phyloP scores from a whole-genome alignment of 169 alveolate genomes.

The Toxoplasma gondii region DNA sequence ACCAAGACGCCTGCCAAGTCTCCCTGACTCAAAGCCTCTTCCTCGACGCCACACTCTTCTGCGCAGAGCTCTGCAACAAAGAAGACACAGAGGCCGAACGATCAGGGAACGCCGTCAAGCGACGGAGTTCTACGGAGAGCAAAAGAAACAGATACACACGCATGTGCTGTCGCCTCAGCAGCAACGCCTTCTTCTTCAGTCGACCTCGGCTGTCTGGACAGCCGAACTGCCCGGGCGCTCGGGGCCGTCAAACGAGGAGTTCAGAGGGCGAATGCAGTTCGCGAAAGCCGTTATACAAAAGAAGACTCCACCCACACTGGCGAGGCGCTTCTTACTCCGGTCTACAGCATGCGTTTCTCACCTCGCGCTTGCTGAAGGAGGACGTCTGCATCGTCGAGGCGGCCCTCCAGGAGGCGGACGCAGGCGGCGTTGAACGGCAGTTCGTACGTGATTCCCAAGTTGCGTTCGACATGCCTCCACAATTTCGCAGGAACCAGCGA shows the following conservation, averaged over 20 bases:
- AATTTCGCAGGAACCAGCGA: neutral
- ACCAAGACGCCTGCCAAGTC: conserved; percentile 8
- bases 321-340: too few relatives aligned
- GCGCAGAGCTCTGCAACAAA: conserved; percentile 16
- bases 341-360: neutral
- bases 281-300: too few relatives aligned
- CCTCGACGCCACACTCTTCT: conserved; percentile 16
- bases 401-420: conserved; percentile 8
- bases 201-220: too few relatives aligned
- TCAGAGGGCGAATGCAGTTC: too few relatives aligned
- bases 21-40: neutral
- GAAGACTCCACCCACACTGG: too few relatives aligned
- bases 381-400: conserved; percentile 8
- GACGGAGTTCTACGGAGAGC: neutral
- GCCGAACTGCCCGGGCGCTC: too few relatives aligned
- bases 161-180: too few relatives aligned
- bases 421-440: conserved; percentile 60
- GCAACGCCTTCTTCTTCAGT: too few relatives aligned
- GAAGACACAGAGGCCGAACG: neutral
- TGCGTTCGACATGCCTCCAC: neutral
- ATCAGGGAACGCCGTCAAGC: neutral
- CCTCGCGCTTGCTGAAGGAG: conserved; percentile 22
- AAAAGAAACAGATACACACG: neutral
- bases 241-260: too few relatives aligned
- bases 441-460: neutral